phyloP scores from a whole-genome alignment of 2,329 filamentous ascomycete species.

The Xylaria multiplex region DNA sequence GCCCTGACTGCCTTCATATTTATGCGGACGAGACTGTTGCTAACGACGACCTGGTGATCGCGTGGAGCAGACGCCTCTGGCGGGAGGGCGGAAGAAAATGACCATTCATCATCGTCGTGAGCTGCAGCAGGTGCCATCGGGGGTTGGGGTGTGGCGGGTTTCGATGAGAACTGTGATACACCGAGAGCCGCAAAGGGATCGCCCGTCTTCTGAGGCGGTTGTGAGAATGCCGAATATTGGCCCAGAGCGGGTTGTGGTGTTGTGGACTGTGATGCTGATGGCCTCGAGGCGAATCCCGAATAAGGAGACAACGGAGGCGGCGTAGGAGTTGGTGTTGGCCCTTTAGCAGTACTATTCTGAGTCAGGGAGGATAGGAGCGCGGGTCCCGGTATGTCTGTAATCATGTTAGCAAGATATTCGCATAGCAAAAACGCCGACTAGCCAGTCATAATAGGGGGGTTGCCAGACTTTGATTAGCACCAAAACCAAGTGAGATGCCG shows the following conservation, averaged over 20 bases:
- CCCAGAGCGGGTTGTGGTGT: slow-evolving; percentile 63
- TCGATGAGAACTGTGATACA: slow-evolving; percentile 53
- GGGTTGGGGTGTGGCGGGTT: slow-evolving; percentile 51
- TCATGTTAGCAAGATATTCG: slow-evolving; percentile 43
- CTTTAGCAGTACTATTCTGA: slow-evolving; percentile 67
- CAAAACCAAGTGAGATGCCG: slow-evolving; percentile 84
- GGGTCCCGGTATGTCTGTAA: slow-evolving; percentile 70
- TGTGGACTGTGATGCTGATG: slow-evolving; percentile 59
- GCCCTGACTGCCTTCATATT: slow-evolving; percentile 75
- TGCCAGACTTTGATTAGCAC: slow-evolving; percentile 72
- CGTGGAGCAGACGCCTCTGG: slow-evolving; percentile 63
- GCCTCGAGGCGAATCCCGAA: slow-evolving; percentile 64
- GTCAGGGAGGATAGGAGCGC: slow-evolving; percentile 72
- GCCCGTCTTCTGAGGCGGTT: slow-evolving; percentile 55
- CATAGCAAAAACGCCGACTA: not conserved
- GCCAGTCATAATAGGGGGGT: not conserved
- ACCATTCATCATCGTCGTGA: slow-evolving; percentile 89
- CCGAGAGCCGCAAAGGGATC: slow-evolving; percentile 66
- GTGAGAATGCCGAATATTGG: slow-evolving; percentile 59
- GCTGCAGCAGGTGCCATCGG: slow-evolving; percentile 41
- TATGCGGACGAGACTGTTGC: slow-evolving; percentile 75
- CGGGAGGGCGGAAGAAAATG: slow-evolving; percentile 87
- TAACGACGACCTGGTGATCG: slow-evolving; percentile 72
- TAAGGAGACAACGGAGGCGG: slow-evolving; percentile 64
- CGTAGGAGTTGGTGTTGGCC: slow-evolving; percentile 51